Conservation (phyloP, 805 yeast genomes). For the Schizosaccharomyces japonicus region DNA sequence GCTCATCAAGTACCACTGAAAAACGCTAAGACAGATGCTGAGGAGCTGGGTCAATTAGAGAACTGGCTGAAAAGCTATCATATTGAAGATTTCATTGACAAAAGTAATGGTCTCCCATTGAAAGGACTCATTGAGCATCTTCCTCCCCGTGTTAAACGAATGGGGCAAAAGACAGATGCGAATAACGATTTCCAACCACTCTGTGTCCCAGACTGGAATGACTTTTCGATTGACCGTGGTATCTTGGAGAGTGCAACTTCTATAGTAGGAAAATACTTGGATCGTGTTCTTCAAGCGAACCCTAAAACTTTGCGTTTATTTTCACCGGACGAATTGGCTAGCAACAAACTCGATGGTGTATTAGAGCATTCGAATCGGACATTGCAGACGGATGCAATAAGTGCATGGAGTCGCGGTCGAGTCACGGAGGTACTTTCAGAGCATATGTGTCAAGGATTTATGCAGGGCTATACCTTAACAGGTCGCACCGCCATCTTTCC, state of each 20-base stretch:
- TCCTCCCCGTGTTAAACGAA: constrained; percentile 8
- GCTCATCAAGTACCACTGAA: constrained; percentile 12
- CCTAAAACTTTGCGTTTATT: constrained; percentile 9
- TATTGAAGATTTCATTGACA: constrained; percentile 8
- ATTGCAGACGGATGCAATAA: constrained; percentile 10
- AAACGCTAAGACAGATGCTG: constrained; percentile 8
- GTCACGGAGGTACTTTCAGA: constrained; percentile 11
- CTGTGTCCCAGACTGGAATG: constrained; percentile 10
- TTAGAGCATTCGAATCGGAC: constrained; percentile 9
- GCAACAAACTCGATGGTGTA: constrained; percentile 11
- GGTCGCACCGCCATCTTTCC: constrained; percentile 12
- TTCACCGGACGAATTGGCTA: constrained; percentile 11
- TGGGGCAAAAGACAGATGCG: constrained; percentile 11
- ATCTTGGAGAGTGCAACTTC: constrained; percentile 8
- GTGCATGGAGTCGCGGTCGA: constrained; percentile 10
- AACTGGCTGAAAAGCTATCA: constrained; percentile 10
- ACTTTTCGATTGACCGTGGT: constrained; percentile 9
- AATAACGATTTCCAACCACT: constrained; percentile 9
- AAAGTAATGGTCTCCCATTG: constrained; percentile 8
- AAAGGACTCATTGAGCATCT: constrained; percentile 8
- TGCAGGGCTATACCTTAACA: constrained; percentile 11
- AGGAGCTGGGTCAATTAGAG: constrained; percentile 9
- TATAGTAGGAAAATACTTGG: constrained; percentile 10
- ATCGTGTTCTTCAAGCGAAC: constrained; percentile 8
- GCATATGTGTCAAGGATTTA: constrained; percentile 12